Evolutionary conservation across 345 rosid genomes (phyloP).

Genomic region (Leavenworthia alabamica): DNA sequence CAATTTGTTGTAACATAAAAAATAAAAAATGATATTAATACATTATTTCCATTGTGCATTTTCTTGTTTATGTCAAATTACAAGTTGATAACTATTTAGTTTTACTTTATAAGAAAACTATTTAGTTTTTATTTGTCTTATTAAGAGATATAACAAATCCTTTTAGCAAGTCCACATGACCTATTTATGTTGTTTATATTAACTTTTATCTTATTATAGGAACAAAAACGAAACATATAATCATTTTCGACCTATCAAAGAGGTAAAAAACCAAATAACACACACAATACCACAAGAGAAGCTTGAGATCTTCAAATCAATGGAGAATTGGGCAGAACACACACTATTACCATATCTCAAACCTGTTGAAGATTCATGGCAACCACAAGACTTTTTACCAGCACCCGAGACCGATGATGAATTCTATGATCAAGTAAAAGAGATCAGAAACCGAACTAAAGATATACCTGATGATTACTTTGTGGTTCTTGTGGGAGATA

Average conservation of each 20-base stretch:
- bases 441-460: constrained; percentile 39
- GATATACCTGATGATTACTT: constrained; percentile 35
- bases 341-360: constrained; percentile 42
- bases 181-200: constrained; percentile 3
- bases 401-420: constrained; percentile 38
- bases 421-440: constrained; percentile 41
- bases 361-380: constrained; percentile 61
- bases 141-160: background rate
- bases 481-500: constrained; percentile 37
- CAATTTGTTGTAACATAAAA: background rate
- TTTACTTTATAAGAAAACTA: no score
- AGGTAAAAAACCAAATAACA: constrained; percentile 27
- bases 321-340: constrained; percentile 34
- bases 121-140: background rate
- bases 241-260: constrained; percentile 28
- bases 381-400: constrained; percentile 58
- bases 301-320: constrained; percentile 54
- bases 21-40: background rate
- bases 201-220: background rate
- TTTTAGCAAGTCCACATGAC: background rate
- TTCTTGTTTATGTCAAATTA: background rate
- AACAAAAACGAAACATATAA: constrained; percentile 1
- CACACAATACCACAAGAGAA: constrained; percentile 43
- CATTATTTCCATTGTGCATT: background rate
- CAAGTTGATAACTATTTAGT: background rate